Base-by-base conservation (phyloP, 2,329 filamentous ascomycete genomes). In the Colletotrichum lindemuthianum region DNA sequence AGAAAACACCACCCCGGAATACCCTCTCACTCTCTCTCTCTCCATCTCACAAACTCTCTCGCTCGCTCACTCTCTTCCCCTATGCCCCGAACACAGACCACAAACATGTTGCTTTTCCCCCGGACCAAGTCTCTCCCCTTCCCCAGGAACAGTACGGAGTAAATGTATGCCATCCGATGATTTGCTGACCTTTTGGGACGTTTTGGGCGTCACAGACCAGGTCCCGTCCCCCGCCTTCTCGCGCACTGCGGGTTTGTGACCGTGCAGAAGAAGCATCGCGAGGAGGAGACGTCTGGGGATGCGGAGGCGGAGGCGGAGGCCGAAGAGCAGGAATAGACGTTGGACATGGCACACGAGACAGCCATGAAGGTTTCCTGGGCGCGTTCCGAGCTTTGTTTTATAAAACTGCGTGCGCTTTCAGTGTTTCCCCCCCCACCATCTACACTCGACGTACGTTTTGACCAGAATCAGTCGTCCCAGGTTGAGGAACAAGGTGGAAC, bases 221-320 rank as follows among this genome's bases (percentile, higher is more conserved):
- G 61, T 45, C 51, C 48, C 39, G 24, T 61, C 47, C 58, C 61
- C 58, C 61, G 58, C 58, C 58, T 52, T 56, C 61, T 61, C 24
- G 45, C 51, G 41, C 40, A 39, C 10, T 61, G 51, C 61, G 58
- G 61, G 36, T 49, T 65, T 57, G 52, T 65, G 13, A 45, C 41
- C 49, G 56, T 60, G 47, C 47, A 61, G 51, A 49, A 43, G 39
- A 44, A 33, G 12, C 37, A 59, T 54, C 45, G 48, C n/a, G 51
- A 60, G 50, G 50, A 48, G 24, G n/a, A 32, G 36, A 51, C 15
- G 32, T 47, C 50, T 24, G 58, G 45, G 61, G 59, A 52, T 34
- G 37, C 45, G 45, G 55, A 58, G 37, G n/a, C 36, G 55, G 55
- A 50, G 44, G n/a, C 11, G 39, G 47, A 45, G 13, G 43, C n/a